Evolutionary conservation across 352 stramenopile genomes (phyloP).

Genomic region (Phytopythium cucurbitacearum): DNA sequence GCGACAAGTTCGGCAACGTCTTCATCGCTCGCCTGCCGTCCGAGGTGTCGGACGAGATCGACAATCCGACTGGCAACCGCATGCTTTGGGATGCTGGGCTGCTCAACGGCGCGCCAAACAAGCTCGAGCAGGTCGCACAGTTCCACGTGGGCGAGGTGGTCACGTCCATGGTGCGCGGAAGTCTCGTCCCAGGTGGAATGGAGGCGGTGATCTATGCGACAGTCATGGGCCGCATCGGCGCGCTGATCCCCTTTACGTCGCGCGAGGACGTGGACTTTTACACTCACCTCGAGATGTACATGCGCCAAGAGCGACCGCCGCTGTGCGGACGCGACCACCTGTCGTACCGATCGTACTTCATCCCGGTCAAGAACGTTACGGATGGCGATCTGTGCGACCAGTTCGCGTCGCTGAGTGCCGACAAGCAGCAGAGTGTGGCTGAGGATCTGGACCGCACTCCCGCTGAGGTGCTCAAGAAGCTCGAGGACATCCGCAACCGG

Average conservation of each 20-base stretch:
- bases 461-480: slow-evolving; percentile 97
- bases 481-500: slow-evolving; percentile 97
- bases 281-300: slow-evolving; percentile 97
- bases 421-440: slow-evolving; percentile 96
- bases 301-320: slow-evolving; percentile 89
- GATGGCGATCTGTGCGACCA: slow-evolving; percentile 98
- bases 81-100: slow-evolving; percentile 95
- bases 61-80: slow-evolving; percentile 94
- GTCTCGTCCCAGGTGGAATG: slow-evolving; percentile 93
- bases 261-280: slow-evolving; percentile 98
- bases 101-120: slow-evolving; percentile 93
- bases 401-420: slow-evolving; percentile 89
- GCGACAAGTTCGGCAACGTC: slow-evolving; percentile 99
- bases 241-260: slow-evolving; percentile 95
- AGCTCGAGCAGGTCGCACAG: slow-evolving; percentile 94
- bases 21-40: slow-evolving; percentile 94
- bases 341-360: slow-evolving; percentile 97
- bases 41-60: slow-evolving; percentile 93
- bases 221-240: slow-evolving; percentile 95
- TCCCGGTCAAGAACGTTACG: slow-evolving; percentile 97
- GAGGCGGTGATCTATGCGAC: slow-evolving; percentile 98
- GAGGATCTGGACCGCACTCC: slow-evolving; percentile 95
- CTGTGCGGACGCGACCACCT: slow-evolving; percentile 95
- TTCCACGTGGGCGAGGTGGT: slow-evolving; percentile 98
- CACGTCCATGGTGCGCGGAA: slow-evolving; percentile 94